These are phyloP conservation scores for Microdochium trichocladiopsis DNA, from an alignment of 2,329 filamentous ascomycete species.

Conservation along the genomic window DNA sequence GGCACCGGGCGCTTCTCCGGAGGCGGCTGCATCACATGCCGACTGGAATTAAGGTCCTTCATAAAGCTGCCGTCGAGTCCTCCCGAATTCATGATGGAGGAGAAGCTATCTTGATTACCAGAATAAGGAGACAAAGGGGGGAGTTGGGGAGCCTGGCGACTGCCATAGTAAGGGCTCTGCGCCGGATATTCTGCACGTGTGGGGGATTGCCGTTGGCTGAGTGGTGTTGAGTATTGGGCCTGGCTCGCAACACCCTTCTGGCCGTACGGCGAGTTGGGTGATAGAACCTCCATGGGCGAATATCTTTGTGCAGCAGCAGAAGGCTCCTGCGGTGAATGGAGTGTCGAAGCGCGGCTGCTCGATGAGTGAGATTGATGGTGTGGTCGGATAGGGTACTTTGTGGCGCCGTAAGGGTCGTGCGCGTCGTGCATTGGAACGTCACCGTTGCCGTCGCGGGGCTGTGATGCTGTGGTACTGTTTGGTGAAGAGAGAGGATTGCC, in stretches of 20 bases:
- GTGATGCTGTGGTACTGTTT: slow-evolving; percentile 32
- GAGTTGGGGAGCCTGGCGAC: slow-evolving; percentile 55
- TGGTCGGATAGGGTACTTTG: slow-evolving; percentile 79
- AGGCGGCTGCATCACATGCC: slow-evolving; percentile 8
- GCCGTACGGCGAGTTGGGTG: slow-evolving; percentile 72
- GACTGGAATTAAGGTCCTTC: slow-evolving; percentile 27
- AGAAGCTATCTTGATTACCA: slow-evolving; percentile 63
- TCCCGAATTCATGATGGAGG: slow-evolving; percentile 57
- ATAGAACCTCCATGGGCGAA: slow-evolving; percentile 88
- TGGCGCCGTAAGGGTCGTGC: slow-evolving; percentile 72
- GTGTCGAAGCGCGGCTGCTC: slow-evolving; percentile 43
- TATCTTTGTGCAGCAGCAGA: slow-evolving; percentile 85
- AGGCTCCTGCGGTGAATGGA: slow-evolving; percentile 69
- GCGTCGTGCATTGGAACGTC: slow-evolving; percentile 84
- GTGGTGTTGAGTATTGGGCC: slow-evolving; percentile 43
- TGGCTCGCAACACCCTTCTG: slow-evolving; percentile 51
- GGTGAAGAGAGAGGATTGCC: slow-evolving; percentile 25
- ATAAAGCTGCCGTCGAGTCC: slow-evolving; percentile 57
- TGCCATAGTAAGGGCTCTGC: slow-evolving; percentile 50
- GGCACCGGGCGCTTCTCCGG: slow-evolving; percentile 65
- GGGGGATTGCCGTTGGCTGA: slow-evolving; percentile 68
- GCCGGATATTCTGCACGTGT: slow-evolving; percentile 57
- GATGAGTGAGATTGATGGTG: slow-evolving; percentile 69
- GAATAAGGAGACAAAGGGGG: slow-evolving; percentile 67
- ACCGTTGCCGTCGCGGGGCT: slow-evolving; percentile 64